phyloP scores from a whole-genome alignment of 1,284 basidiomycete species.

The Vanrija humicola region DNA sequence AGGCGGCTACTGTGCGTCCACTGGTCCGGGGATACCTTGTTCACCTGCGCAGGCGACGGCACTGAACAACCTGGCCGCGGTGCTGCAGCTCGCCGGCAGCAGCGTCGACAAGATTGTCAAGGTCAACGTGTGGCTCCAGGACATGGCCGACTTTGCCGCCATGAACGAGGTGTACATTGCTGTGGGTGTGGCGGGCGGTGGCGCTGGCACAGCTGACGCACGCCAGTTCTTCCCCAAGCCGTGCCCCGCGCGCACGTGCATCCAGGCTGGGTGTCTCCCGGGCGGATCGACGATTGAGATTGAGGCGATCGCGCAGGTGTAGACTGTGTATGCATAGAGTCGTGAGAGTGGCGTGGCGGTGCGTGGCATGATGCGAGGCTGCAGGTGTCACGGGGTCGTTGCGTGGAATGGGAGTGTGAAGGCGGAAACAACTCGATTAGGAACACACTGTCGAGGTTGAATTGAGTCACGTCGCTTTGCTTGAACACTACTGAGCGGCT shows the following conservation, averaged over 20 bases:
- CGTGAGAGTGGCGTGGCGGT: no score
- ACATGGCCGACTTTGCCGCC: constrained; percentile 30
- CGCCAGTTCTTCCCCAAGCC: constrained; percentile 16
- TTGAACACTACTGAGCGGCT: no score
- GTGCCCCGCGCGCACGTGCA: constrained; percentile 25
- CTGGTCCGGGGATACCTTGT: not conserved
- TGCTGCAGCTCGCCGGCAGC: constrained; percentile 32
- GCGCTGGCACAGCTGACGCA: not conserved
- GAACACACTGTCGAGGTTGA: no score
- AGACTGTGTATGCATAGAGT: no score
- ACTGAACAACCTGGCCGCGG: constrained; percentile 25
- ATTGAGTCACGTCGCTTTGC: no score
- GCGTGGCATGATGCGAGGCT: no score
- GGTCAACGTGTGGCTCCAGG: constrained; percentile 54
- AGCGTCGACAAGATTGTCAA: constrained; percentile 83
- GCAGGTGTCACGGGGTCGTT: no score
- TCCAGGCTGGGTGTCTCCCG: constrained; percentile 27
- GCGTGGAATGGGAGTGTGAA: no score
- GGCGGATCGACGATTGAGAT: constrained; percentile 26
- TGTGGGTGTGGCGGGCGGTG: constrained; percentile 7
- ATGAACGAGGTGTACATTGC: constrained; percentile 35
- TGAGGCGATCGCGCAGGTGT: constrained; percentile 7
- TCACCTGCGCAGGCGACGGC: constrained; percentile 3
- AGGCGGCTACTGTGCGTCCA: constrained; percentile 27
- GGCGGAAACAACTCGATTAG: no score